A percentile compares a stretch with the other conserved stretches of the same genome.
Evolutionary conservation across 2,329 filamentous ascomycete species (phyloP).

Genomic region (Diaporthe humulicola): DNA sequence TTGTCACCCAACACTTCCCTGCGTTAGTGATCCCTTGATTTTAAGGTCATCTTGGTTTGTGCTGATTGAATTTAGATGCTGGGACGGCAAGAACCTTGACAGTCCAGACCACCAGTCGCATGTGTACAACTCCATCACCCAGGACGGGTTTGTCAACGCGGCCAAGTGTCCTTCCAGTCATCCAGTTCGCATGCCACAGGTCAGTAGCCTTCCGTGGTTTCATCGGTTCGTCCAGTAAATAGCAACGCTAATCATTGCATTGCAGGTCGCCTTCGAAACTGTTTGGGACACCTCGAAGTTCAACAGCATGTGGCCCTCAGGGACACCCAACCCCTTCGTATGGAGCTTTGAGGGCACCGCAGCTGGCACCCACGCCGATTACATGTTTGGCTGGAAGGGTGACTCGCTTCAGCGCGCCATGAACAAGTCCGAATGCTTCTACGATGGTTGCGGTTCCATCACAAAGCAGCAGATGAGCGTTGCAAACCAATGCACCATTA

Average conservation of each 20-base stretch:
- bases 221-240: not conserved
- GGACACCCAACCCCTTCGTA: slow-evolving; percentile 49
- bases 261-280: slow-evolving; percentile 55
- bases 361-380: slow-evolving; percentile 50
- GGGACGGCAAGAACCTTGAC: slow-evolving; percentile 71
- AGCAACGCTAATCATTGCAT: not conserved
- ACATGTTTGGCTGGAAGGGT: slow-evolving; percentile 52
- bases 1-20: slow-evolving; percentile 43
- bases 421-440: slow-evolving; percentile 42
- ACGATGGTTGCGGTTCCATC: slow-evolving; percentile 32
- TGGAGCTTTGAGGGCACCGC: slow-evolving; percentile 47
- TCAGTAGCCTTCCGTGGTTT: slow-evolving; percentile 27
- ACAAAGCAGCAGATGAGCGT: slow-evolving; percentile 31
- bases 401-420: slow-evolving; percentile 50
- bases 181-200: slow-evolving; percentile 49
- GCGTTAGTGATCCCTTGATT: slow-evolving; percentile 57
- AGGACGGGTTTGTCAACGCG: slow-evolving; percentile 45
- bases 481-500: slow-evolving; percentile 28
- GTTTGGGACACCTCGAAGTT: slow-evolving; percentile 58
- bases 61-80: slow-evolving; percentile 57
- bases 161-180: slow-evolving; percentile 47
- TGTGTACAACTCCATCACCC: slow-evolving; percentile 46
- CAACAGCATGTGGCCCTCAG: slow-evolving; percentile 53
- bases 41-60: slow-evolving; percentile 54
- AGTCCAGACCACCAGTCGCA: slow-evolving; percentile 60